phyloP scores from a whole-genome alignment of 345 rosid genomes.

The Noccaea caerulescens region DNA sequence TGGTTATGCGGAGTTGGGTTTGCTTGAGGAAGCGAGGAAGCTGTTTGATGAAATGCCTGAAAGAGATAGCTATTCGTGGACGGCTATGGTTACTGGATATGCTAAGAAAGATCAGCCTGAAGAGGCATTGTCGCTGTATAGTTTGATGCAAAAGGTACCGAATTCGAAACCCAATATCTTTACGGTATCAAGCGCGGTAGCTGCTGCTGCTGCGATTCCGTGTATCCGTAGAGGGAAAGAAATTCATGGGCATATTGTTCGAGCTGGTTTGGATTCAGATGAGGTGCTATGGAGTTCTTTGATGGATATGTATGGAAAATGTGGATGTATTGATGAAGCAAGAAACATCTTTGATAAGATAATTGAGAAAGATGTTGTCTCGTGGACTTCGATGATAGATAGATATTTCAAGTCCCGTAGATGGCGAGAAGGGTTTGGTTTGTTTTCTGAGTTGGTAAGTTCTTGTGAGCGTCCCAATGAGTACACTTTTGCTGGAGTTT shows the following conservation, averaged over 20 bases:
- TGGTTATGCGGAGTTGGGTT: constrained; percentile 60
- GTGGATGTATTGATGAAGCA: constrained; percentile 79
- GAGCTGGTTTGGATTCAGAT: constrained; percentile 76
- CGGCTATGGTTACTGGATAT: constrained; percentile 80
- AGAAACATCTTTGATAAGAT: constrained; percentile 70
- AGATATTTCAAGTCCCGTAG: constrained; percentile 69
- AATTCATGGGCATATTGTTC: constrained; percentile 71
- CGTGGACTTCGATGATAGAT: constrained; percentile 91
- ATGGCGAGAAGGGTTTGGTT: constrained; percentile 64
- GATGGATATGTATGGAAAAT: constrained; percentile 87
- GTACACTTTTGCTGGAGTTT: constrained; percentile 75
- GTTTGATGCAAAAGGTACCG: constrained; percentile 53
- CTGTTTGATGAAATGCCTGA: constrained; percentile 84
- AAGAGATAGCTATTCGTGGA: constrained; percentile 89
- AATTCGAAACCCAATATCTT: constrained; percentile 54
- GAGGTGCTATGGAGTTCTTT: constrained; percentile 91
- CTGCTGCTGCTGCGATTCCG: constrained; percentile 70
- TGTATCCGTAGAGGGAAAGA: constrained; percentile 69
- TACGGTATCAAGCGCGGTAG: constrained; percentile 66
- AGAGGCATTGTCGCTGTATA: constrained; percentile 61
- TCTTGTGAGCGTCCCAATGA: constrained; percentile 72
- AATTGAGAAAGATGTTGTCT: constrained; percentile 65
- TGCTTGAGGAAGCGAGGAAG: constrained; percentile 58
- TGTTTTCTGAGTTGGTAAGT: constrained; percentile 58
- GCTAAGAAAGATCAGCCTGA: constrained; percentile 55